These are phyloP conservation scores for Phenoliferia sp. DNA, from an alignment of 1,284 basidiomycete genomes.

Conservation along the genomic window DNA sequence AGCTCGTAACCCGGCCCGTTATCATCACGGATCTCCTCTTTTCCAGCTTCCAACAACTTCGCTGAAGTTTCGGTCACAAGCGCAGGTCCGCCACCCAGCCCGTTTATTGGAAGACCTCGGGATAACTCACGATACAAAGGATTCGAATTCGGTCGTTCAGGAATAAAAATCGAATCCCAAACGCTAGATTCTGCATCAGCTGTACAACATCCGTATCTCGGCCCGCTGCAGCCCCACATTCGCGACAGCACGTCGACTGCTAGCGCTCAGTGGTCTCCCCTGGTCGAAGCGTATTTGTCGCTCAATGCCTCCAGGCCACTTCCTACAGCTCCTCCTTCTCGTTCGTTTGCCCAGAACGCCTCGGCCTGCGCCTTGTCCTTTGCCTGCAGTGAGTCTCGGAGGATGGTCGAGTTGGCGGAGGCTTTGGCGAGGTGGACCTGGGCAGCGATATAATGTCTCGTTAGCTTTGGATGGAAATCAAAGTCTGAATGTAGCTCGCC, in stretches of 20 bases:
- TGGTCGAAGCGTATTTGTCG: background rate
- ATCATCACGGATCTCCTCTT: too few species aligned
- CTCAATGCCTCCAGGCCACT: background rate
- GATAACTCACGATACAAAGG: too few species aligned
- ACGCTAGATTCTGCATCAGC: too few species aligned
- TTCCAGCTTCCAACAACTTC: too few species aligned
- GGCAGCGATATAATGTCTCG: too few species aligned
- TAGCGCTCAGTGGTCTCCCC: background rate
- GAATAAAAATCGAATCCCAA: too few species aligned
- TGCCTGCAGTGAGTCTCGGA: background rate
- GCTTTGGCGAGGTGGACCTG: conserved; percentile 24
- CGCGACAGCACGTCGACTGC: background rate
- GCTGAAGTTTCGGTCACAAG: too few species aligned
- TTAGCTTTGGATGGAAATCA: conserved; percentile 24
- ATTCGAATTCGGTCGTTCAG: too few species aligned
- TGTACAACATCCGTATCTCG: background rate
- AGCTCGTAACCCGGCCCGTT: too few species aligned
- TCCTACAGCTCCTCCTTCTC: background rate
- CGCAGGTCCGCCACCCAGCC: too few species aligned
- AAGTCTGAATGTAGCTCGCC: conserved; percentile 12
- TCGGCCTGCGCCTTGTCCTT: background rate
- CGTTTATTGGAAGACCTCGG: too few species aligned
- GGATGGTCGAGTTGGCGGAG: background rate
- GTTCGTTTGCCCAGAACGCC: background rate
- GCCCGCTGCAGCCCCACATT: background rate